A percentile compares a stretch with the other conserved stretches of the same genome.
These are phyloP conservation scores for Didymellaceae sp. DNA, from an alignment of 2,329 filamentous ascomycete species.

Conservation along the genomic window DNA sequence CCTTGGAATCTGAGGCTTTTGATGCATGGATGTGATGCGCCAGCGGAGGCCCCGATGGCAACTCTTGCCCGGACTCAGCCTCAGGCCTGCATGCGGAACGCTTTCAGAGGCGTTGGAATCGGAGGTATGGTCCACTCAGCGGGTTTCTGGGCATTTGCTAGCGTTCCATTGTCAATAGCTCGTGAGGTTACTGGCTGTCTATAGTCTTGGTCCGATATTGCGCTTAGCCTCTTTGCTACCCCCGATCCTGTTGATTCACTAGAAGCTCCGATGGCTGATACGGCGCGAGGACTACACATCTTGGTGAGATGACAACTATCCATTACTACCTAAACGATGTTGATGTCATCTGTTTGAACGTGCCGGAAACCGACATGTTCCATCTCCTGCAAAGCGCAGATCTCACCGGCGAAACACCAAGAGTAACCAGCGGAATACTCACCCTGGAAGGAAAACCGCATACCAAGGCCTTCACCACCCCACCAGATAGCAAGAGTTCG, in stretches of 20 bases:
- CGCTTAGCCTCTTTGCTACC: conserved; percentile 10
- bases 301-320: conserved; percentile 1
- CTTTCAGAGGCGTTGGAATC: conserved; percentile 19
- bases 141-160: conserved; percentile 25
- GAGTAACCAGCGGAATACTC: conserved; percentile 5
- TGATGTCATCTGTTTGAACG: neutral
- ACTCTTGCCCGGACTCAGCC: conserved; percentile 16
- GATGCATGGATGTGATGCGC: conserved; percentile 6
- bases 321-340: neutral
- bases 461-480: conserved; percentile 19
- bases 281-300: neutral
- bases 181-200: neutral
- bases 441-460: conserved; percentile 13
- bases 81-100: conserved; percentile 14
- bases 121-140: conserved; percentile 14
- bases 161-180: conserved; percentile 7
- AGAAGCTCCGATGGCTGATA: conserved; percentile 7
- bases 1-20: conserved; percentile 28
- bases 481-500: conserved; percentile 3
- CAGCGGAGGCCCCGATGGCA: conserved; percentile 22
- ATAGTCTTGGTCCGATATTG: conserved; percentile 11
- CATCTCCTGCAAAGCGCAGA: neutral
- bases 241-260: conserved; percentile 6
- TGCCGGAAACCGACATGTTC: neutral
- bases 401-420: neutral